A percentile compares a stretch with the other conserved stretches of the same genome.
Evolutionary conservation across 768 basidiomycete genomes (phyloP).

Genomic region (Auricularia cornea): DNA sequence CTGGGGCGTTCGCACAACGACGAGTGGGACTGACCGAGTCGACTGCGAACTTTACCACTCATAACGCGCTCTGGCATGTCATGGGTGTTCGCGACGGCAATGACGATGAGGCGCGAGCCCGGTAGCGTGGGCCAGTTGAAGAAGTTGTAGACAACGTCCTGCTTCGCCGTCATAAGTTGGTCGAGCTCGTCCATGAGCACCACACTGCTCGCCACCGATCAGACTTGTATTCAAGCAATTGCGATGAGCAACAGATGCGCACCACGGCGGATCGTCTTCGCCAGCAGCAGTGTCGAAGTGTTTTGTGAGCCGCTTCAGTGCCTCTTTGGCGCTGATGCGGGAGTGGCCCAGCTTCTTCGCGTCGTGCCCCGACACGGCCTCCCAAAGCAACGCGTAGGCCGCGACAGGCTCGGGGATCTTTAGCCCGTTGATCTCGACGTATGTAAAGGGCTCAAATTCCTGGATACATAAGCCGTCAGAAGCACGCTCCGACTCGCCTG

Average conservation of each 20-base stretch:
- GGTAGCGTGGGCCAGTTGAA: slow-evolving; percentile 97
- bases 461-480: slow-evolving; percentile 23
- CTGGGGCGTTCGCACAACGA: neutral
- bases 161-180: slow-evolving; percentile 90
- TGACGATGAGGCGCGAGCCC: slow-evolving; percentile 82
- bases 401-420: slow-evolving; percentile 87
- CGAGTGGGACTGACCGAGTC: slow-evolving; percentile 54
- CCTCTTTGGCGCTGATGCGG: slow-evolving; percentile 68
- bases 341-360: slow-evolving; percentile 46
- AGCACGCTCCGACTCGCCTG: neutral
- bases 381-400: slow-evolving; percentile 89
- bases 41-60: slow-evolving; percentile 84
- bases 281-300: slow-evolving; percentile 63
- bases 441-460: slow-evolving; percentile 93
- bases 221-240: slow-evolving; percentile 1
- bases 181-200: slow-evolving; percentile 99
- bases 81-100: slow-evolving; percentile 98
- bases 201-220: slow-evolving; percentile 42
- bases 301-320: slow-evolving; percentile 64
- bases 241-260: slow-evolving; percentile 75
- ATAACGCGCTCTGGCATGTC: slow-evolving; percentile 93
- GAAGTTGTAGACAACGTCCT: slow-evolving; percentile 98
- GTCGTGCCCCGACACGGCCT: slow-evolving; percentile 79
- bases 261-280: slow-evolving; percentile 53
- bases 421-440: slow-evolving; percentile 96